Base-by-base conservation (phyloP, 306 rosid genomes). In the Prunus kanzakura region DNA sequence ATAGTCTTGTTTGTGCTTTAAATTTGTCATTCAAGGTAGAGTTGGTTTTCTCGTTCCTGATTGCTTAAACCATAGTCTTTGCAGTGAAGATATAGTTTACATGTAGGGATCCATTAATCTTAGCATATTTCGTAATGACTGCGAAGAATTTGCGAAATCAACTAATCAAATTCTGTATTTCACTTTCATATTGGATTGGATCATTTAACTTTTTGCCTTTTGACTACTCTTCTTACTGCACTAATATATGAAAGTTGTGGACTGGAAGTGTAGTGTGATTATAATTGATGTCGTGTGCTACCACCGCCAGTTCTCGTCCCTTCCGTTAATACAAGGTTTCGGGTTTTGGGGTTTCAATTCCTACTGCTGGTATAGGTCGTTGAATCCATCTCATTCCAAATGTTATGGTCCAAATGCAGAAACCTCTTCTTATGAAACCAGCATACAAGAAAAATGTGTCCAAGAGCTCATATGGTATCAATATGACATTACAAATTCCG, bases 1-100 rank as follows among this genome's bases (percentile, higher is more conserved):
- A 46, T 69, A 7, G 76, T 82, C 80, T 85, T 83, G 71, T 70
- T 71, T 71, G 80, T 80, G 87, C 82, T 32, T 78, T 32, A 58
- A n/a, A 68, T 66, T 56, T 81, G 63, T 76, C 66, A 58, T 27
- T 25, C 47, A 64, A 68, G 65, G 49, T 83, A 67, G 73, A 67
- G 64, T 81, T 76, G 77, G 69, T 77, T 78, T 70, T 38, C 74
- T 77, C 64, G 64, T 72, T 82, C 49, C 72, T 12, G 65, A 71
- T 71, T 64, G 56, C 73, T 73, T 63, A 38, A 30, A 75, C 61
- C 16, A 25, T 32, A 76, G 45, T 78, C 46, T 45, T 71, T 71
- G 67, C 71, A 67, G 29, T 25, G 69, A 32, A 22, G 14, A 20
- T 58, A 18, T 64, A 12, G 58, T 60, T 81, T 74, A 74, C 55